Percentiles rank a stretch among this genome's conserved stretches.
Conservation (phyloP, 345 rosid species). For the Citrus reticulata region DNA sequence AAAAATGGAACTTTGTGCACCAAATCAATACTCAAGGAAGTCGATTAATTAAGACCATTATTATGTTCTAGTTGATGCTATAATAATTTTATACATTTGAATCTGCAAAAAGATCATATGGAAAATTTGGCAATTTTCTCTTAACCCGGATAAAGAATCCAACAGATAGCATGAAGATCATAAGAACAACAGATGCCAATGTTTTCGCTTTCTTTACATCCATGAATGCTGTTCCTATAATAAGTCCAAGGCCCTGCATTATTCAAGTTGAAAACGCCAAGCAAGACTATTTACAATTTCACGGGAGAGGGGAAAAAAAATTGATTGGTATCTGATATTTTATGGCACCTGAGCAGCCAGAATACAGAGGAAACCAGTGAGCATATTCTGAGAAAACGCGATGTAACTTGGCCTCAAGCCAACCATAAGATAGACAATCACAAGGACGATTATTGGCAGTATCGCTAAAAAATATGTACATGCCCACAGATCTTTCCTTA, state of each 20-base stretch:
- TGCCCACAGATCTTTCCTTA: conserved; percentile 33
- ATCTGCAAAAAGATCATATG: not conserved
- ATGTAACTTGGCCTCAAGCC: conserved; percentile 20
- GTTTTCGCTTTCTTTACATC: conserved; percentile 35
- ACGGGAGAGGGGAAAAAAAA: not conserved
- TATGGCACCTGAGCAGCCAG: conserved; percentile 24
- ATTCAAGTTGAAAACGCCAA: not conserved
- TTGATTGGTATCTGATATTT: not conserved
- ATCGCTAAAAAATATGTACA: conserved; percentile 32
- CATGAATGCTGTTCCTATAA: conserved; percentile 31
- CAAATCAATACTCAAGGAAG: not conserved
- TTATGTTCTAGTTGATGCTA: too few species aligned
- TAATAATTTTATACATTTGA: not conserved
- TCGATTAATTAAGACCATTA: not conserved
- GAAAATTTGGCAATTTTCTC: not conserved
- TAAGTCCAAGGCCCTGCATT: conserved; percentile 36
- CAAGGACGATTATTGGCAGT: conserved; percentile 21
- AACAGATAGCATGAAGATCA: conserved; percentile 35
- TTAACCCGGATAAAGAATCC: conserved; percentile 32
- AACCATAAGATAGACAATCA: conserved; percentile 28
- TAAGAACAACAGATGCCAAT: conserved; percentile 20
- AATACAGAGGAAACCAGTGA: conserved; percentile 23
- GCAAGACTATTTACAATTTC: not conserved
- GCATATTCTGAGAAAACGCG: conserved; percentile 23
- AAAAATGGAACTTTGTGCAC: conserved; percentile 30